phyloP scores from a whole-genome alignment of 2,329 filamentous ascomycete genomes.

The Sporothrix brasiliensis region DNA sequence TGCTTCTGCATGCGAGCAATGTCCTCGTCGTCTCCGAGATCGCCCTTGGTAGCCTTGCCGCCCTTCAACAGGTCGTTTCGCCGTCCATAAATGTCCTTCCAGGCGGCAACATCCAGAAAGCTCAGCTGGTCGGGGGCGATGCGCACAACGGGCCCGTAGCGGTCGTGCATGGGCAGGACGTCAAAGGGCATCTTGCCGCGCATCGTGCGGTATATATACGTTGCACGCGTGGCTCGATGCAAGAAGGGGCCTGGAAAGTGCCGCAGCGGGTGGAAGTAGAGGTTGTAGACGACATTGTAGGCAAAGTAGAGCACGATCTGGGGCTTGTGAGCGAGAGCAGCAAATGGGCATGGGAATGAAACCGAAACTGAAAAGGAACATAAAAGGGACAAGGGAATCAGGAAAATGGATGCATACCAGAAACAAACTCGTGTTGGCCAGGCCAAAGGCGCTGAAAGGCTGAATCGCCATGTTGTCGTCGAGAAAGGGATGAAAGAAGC shows the following conservation, averaged over 20 bases:
- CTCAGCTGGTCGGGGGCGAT: constrained; percentile 12
- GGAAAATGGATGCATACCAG: neutral
- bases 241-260: constrained; percentile 11
- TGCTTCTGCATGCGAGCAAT: neutral
- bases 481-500: too few species aligned
- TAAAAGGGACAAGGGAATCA: too few species aligned
- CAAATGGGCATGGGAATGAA: too few species aligned
- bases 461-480: neutral
- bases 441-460: neutral
- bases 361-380: neutral
- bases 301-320: neutral
- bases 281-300: constrained; percentile 15
- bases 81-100: constrained; percentile 17
- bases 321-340: neutral
- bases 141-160: constrained; percentile 4
- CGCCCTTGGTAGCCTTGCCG: too few species aligned
- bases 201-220: neutral
- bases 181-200: constrained; percentile 19
- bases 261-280: constrained; percentile 1
- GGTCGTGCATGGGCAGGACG: constrained; percentile 12
- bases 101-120: constrained; percentile 6
- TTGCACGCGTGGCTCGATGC: constrained; percentile 4
- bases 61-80: neutral
- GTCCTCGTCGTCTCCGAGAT: neutral
- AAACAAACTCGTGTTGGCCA: neutral